phyloP scores from a whole-genome alignment of 306 rosid species.

The Argentina anserina region DNA sequence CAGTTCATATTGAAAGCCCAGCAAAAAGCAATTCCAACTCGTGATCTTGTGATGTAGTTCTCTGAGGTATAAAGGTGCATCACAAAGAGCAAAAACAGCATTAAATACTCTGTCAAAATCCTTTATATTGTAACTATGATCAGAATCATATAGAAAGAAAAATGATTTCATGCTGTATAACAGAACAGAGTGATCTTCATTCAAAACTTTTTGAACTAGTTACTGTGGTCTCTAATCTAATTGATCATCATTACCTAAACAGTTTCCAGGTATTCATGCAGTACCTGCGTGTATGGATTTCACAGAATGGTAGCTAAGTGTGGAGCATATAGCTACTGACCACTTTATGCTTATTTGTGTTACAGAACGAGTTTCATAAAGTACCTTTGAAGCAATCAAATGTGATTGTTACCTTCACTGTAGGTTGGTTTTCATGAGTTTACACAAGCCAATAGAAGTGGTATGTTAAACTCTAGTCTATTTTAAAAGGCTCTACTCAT shows the following conservation, averaged over 20 bases:
- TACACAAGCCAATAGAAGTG: not conserved
- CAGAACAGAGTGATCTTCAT: not conserved
- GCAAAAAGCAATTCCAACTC: constrained; percentile 86
- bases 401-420: not conserved
- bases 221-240: not conserved
- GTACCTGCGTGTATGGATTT: not conserved
- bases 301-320: not conserved
- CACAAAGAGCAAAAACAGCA: not conserved
- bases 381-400: not conserved
- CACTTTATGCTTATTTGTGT: not conserved
- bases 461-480: not conserved
- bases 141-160: not conserved
- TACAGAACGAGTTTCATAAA: not conserved
- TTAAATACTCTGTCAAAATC: not conserved
- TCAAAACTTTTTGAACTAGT: not conserved
- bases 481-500: not conserved
- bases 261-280: not conserved
- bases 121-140: not conserved
- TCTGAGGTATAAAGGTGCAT: constrained; percentile 38
- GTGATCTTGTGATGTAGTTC: constrained; percentile 59
- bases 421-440: not conserved
- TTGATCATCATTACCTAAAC: not conserved
- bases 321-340: not conserved
- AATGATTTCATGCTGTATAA: not conserved
- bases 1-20: constrained; percentile 69